Evolutionary conservation across 352 stramenopile species (phyloP).

Genomic region (Globisporangium uncinulatum): DNA sequence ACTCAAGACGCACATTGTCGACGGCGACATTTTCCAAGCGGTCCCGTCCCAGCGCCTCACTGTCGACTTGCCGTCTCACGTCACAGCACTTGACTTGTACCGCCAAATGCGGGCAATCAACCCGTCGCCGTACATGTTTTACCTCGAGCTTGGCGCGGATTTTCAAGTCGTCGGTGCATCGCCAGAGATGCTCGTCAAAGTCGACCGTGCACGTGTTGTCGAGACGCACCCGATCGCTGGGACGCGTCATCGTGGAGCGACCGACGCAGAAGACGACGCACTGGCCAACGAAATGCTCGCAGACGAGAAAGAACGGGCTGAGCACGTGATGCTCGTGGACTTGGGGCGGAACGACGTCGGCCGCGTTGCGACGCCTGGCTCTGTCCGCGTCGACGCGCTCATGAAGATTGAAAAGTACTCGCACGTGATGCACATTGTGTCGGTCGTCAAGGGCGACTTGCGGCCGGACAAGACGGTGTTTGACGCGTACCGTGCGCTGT

Average conservation of each 20-base stretch:
- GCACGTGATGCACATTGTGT: conserved; percentile 91
- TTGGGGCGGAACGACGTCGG: conserved; percentile 88
- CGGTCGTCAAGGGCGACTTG: conserved; percentile 80
- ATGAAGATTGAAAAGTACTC: conserved; percentile 92
- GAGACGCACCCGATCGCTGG: conserved; percentile 89
- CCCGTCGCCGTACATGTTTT: conserved; percentile 90
- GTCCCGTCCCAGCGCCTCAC: conserved; percentile 80
- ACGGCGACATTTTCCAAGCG: conserved; percentile 89
- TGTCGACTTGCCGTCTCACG: conserved; percentile 56
- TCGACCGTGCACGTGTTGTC: conserved; percentile 76
- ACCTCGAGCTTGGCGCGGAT: conserved; percentile 75
- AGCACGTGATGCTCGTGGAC: conserved; percentile 93
- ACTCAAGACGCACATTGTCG: conserved; percentile 86
- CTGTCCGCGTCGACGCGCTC: conserved; percentile 77
- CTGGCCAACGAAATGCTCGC: conserved; percentile 72
- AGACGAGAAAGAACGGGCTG: conserved; percentile 87
- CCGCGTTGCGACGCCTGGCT: conserved; percentile 73
- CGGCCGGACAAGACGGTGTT: conserved; percentile 79
- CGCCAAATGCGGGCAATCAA: conserved; percentile 87
- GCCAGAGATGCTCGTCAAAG: conserved; percentile 88
- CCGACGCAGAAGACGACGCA: conserved; percentile 80
- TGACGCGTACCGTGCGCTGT: conserved; percentile 87
- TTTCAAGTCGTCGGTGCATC: conserved; percentile 86
- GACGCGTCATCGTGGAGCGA: conserved; percentile 79
- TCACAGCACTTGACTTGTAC: conserved; percentile 80